Evolutionary conservation across 1,284 basidiomycete species (phyloP).

Genomic region (Leccinum pallidistipes): DNA sequence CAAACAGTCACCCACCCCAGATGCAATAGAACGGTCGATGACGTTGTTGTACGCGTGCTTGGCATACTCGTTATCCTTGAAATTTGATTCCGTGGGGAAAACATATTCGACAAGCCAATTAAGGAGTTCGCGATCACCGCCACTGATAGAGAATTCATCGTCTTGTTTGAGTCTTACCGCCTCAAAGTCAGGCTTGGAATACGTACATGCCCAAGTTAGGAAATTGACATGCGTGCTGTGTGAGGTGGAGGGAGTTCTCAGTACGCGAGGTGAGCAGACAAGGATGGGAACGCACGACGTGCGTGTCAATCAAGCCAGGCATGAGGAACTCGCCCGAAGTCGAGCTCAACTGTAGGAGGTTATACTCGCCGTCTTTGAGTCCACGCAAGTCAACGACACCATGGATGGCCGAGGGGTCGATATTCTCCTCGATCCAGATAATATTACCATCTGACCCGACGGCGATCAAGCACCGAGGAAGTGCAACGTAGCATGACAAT

Average conservation of each 20-base stretch:
- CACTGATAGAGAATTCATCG: slow-evolving; percentile 42
- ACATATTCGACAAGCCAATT: slow-evolving; percentile 87
- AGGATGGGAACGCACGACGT: slow-evolving; percentile 58
- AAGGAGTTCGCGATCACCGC: slow-evolving; percentile 77
- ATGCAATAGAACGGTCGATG: slow-evolving; percentile 72
- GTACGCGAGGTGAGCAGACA: neutral
- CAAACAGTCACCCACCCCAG: slow-evolving; percentile 56
- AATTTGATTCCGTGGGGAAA: slow-evolving; percentile 85
- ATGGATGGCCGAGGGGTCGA: slow-evolving; percentile 46
- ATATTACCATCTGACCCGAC: slow-evolving; percentile 61
- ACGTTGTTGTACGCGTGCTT: slow-evolving; percentile 67
- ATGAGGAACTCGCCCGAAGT: slow-evolving; percentile 71
- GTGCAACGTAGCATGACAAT: slow-evolving; percentile 53
- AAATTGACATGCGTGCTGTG: slow-evolving; percentile 84
- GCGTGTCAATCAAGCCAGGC: slow-evolving; percentile 89
- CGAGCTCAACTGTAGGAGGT: slow-evolving; percentile 42
- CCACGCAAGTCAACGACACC: slow-evolving; percentile 47
- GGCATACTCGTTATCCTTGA: slow-evolving; percentile 70
- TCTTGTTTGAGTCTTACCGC: neutral
- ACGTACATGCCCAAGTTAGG: slow-evolving; percentile 80
- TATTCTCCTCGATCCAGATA: slow-evolving; percentile 64
- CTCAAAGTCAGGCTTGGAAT: neutral
- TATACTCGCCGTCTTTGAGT: slow-evolving; percentile 1
- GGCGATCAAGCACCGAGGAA: slow-evolving; percentile 58
- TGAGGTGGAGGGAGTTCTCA: neutral